Evolutionary conservation across 2,329 filamentous ascomycete species (phyloP).

Genomic region (Clathrospora elynae): DNA sequence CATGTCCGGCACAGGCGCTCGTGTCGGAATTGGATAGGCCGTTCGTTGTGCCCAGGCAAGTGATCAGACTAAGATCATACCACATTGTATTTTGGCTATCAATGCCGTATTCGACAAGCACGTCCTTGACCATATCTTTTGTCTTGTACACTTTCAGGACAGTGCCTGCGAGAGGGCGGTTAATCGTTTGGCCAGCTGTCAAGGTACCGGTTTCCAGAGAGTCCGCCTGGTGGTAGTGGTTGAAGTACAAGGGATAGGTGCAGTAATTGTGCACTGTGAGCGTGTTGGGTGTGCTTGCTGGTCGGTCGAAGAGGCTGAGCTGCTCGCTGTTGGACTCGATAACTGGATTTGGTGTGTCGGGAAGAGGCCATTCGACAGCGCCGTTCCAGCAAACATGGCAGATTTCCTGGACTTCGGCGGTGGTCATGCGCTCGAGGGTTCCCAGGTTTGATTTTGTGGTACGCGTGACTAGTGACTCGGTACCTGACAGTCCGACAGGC

Average conservation of each 20-base stretch:
- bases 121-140: conserved; percentile 12
- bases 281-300: conserved; percentile 10
- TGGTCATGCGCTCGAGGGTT: background rate
- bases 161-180: conserved; percentile 13
- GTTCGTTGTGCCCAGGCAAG: conserved; percentile 14
- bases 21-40: conserved; percentile 13
- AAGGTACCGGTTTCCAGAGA: conserved; percentile 9
- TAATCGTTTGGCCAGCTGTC: conserved; percentile 9
- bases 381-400: conserved; percentile 6
- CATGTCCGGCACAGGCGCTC: conserved; percentile 19
- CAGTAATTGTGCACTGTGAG: conserved; percentile 29
- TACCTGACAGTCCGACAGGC: no score
- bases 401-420: background rate
- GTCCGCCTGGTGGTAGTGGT: conserved; percentile 12
- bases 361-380: conserved; percentile 17
- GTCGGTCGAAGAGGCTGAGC: conserved; percentile 19
- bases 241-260: conserved; percentile 20
- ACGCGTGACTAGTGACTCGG: no score
- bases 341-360: conserved; percentile 14
- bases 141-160: conserved; percentile 23
- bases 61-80: conserved; percentile 29
- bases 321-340: conserved; percentile 14
- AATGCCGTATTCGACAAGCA: conserved; percentile 23
- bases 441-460: background rate
- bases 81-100: conserved; percentile 7